phyloP scores from a whole-genome alignment of 1,284 basidiomycete genomes.

The Singerocomus rubriflavus region DNA sequence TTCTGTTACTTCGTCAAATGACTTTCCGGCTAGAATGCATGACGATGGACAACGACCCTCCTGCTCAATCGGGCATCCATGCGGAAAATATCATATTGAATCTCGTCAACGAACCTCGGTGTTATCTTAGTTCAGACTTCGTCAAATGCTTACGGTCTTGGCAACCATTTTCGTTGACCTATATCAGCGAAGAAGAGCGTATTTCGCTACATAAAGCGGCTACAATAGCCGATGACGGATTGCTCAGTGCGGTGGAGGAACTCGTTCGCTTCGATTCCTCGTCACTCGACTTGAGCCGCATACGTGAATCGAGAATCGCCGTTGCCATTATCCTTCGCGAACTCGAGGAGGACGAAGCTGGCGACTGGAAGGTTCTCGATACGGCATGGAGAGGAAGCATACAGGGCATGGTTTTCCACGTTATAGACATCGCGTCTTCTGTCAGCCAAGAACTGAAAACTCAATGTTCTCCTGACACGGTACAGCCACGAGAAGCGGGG shows the following conservation, averaged over 20 bases:
- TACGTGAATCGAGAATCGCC: constrained; percentile 61
- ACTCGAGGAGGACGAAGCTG: constrained; percentile 44
- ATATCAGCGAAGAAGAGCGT: constrained; percentile 58
- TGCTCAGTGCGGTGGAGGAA: constrained; percentile 61
- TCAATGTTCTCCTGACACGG: constrained; percentile 44
- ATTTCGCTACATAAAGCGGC: constrained; percentile 57
- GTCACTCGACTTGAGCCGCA: constrained; percentile 43
- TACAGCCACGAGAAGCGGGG: constrained; percentile 37
- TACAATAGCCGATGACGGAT: constrained; percentile 59
- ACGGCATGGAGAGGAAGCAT: constrained; percentile 56
- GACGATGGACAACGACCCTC: constrained; percentile 52
- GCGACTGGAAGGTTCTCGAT: constrained; percentile 53
- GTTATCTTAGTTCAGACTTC: constrained; percentile 56
- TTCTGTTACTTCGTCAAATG: constrained; percentile 27
- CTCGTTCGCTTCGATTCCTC: constrained; percentile 32
- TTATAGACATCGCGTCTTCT: constrained; percentile 50
- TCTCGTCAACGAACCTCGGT: constrained; percentile 58
- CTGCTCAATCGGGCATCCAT: constrained; percentile 57
- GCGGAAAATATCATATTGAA: constrained; percentile 64
- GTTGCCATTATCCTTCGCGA: constrained; percentile 53
- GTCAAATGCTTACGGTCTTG: constrained; percentile 49
- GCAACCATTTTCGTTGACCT: constrained; percentile 48
- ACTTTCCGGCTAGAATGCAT: constrained; percentile 28
- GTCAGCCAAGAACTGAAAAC: constrained; percentile 49
- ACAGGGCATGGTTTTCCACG: constrained; percentile 52